Evolutionary conservation across 2,329 filamentous ascomycete genomes (phyloP), one percentile per base, ranked within the genome.

Genomic region (Gaeumannomyces tritici): DNA sequence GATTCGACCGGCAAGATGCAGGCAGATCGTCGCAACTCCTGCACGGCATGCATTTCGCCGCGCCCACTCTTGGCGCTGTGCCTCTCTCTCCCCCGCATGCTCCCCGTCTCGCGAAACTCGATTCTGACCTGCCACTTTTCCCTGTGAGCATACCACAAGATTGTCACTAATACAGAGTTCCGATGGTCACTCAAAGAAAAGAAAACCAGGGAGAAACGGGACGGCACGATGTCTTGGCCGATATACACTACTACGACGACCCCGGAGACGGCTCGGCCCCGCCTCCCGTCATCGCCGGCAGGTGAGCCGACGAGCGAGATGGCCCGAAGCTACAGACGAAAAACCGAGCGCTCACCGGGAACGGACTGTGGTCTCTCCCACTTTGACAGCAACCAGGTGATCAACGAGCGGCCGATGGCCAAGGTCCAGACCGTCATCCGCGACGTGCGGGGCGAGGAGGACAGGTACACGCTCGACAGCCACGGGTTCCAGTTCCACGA

Each of bases 401-500:
- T 29, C 13, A 58, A 58, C 29, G 27, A 35, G 28, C 26, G 56
- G 21, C 56, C 29, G 18, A 58, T 33, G 8, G 56, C 29, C 18
- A n/a, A 27, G 7, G 56, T 58, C 56, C 27, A 29, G 13, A 31
- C 28, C 27, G 28, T 29, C 21, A 29, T 57, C 12, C 27, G 56
- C 12, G 56, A 57, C 28, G 29, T 57, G 11, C 33, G 24, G 56
- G 56, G 56, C 8, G 56, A 75, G 5, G 76, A 78, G 63, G 68
- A 68, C 64, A 65, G 69, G 11, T 79, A 75, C 69, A 71, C 71
- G 1, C 74, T 79, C 55, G 76, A 79, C 67, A 66, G 62, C 55
- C 71, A 77, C 64, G 77, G 77, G 1, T 79, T 79, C 65, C 75
- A 77, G 58, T 74, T 74, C 63, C 65, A 70, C 28, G 69, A 65